These are phyloP conservation scores for Gaultheria prostrata DNA, from an alignment of 148 eudicot species.

Conservation along the genomic window DNA sequence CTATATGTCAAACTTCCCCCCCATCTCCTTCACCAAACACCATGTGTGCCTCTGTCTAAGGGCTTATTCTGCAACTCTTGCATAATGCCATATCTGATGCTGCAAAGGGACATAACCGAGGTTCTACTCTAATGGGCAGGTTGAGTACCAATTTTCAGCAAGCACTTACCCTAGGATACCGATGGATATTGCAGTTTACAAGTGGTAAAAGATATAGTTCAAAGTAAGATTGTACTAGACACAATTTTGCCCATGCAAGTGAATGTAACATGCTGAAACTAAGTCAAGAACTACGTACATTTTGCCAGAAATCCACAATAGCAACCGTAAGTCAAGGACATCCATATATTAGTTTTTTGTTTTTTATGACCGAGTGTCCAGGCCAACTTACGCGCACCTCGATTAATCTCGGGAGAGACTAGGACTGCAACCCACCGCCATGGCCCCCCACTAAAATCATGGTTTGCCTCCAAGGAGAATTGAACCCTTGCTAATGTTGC, in stretches of 20 bases:
- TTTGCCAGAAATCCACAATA: neutral
- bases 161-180: neutral
- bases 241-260: neutral
- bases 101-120: neutral
- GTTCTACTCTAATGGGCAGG: no score
- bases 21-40: neutral
- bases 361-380: no score
- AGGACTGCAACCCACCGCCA: no score
- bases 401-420: no score
- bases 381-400: no score
- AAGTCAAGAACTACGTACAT: no score
- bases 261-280: no score
- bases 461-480: no score
- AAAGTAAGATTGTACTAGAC: no score
- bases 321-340: neutral
- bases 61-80: neutral
- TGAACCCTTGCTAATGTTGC: no score
- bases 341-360: no score
- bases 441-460: no score
- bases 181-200: neutral
- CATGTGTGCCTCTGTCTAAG: neutral
- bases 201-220: neutral
- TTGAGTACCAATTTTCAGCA: neutral
- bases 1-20: neutral
- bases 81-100: neutral